Evolutionary conservation across 495 filamentous ascomycete species (phyloP), one percentile per base, ranked within the genome.

Genomic region (Cladorrhinum samala): DNA sequence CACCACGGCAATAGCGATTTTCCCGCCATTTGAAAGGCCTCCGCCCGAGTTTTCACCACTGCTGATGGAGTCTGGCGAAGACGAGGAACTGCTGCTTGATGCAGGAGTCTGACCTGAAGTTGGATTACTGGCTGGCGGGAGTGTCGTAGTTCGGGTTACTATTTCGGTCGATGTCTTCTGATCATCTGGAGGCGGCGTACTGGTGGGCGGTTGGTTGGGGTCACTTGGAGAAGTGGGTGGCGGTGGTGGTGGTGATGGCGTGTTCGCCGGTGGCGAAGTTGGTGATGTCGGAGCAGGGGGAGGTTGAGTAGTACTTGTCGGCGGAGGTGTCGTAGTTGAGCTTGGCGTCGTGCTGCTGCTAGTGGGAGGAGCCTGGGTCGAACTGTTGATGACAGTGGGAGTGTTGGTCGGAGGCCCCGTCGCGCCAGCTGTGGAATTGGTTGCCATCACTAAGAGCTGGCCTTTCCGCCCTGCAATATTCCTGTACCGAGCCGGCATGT

Each of bases 1-100:
- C 6, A 96, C 89, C 0, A 98, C 93, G 2, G 92, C 94, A 17
- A 98, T 82, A 6, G 94, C 93, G 56, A 93, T 93, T 52, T 78
- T 91, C 18, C 83, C 85, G 55, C 61, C 54, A 54, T 53, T 62
- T 63, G 63, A 38, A 51, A 74, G 50, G 1, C 60, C 61, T 2
- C 64, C 60, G 43, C 64, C 72, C 17, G 70, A 53, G 25, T 61
- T 65, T 14, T 4, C 23, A 47, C 14, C 1, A 14, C 62, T 46
- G 33, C 62, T 65, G 4, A 71, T 53, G 52, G 46, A 69, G 40
- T 23, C 42, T 3, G 18, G 42, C 20, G 14, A 16, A 27, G 19
- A 33, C 45, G 20, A 1, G 21, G 45, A 1, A 45, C 14, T 9
- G 20, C 45, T 14, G 39, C n/a, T 17, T 19, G 42, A 45, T 25